phyloP scores from a whole-genome alignment of 192 early-diverging fungal species.

The Rhizophagus prolifer region DNA sequence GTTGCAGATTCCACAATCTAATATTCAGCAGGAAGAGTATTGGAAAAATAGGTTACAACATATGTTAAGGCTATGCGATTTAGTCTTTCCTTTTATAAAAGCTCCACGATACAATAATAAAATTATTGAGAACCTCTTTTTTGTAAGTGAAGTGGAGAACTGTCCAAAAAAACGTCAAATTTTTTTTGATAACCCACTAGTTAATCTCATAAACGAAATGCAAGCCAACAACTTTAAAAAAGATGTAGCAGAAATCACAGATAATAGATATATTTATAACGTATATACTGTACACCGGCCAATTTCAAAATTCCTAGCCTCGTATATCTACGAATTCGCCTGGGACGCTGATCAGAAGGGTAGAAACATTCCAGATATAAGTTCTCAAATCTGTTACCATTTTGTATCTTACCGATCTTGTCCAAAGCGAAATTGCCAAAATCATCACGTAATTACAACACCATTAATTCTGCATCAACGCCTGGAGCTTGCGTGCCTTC shows the following conservation, averaged over 20 bases:
- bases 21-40: not conserved
- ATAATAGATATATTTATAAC: not conserved
- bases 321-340: conserved; percentile 11
- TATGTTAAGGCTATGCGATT: not conserved
- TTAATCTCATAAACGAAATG: not conserved
- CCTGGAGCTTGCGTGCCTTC: not conserved
- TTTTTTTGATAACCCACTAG: conserved; percentile 6
- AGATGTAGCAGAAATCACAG: not conserved
- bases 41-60: not conserved
- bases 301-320: not conserved
- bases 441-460: conserved; percentile 8
- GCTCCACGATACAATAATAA: not conserved
- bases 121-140: conserved; percentile 7
- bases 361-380: not conserved
- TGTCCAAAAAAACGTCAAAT: conserved; percentile 4
- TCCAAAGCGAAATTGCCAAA: not conserved
- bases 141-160: conserved; percentile 7
- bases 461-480: conserved; percentile 2
- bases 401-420: not conserved
- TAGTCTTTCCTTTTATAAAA: not conserved
- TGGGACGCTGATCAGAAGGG: not conserved
- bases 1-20: not conserved
- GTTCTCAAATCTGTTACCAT: not conserved
- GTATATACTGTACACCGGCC: not conserved
- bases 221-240: too few species aligned